phyloP scores from a whole-genome alignment of 2,329 filamentous ascomycete species.

The Laburnicola sp. region DNA sequence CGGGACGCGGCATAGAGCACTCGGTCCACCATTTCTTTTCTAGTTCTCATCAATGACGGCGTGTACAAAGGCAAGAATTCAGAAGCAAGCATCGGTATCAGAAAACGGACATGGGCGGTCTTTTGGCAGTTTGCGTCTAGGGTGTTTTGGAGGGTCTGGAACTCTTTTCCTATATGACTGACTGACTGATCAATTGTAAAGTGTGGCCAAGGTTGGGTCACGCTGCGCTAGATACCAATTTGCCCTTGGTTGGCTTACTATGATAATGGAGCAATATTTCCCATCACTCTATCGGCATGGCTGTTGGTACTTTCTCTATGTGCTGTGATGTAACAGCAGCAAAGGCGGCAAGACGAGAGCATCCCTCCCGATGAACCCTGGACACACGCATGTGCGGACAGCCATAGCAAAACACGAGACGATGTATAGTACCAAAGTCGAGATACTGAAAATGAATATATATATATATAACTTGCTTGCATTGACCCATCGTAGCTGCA shows the following conservation, averaged over 20 bases:
- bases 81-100: not conserved
- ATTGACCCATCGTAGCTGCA: too few relatives aligned
- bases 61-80: conserved; percentile 7
- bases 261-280: not conserved
- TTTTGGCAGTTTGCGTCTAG: not conserved
- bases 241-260: not conserved
- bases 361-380: too few relatives aligned
- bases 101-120: not conserved
- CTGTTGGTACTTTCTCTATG: too few relatives aligned
- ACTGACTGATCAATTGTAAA: not conserved
- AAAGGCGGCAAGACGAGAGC: too few relatives aligned
- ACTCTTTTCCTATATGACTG: not conserved
- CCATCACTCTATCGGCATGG: too few relatives aligned
- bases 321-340: too few relatives aligned
- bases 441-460: too few relatives aligned
- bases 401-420: too few relatives aligned
- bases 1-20: conserved; percentile 14
- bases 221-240: conserved; percentile 3
- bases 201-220: not conserved
- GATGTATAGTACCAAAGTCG: too few relatives aligned
- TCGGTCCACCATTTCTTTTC: not conserved
- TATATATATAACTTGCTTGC: too few relatives aligned
- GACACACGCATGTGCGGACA: too few relatives aligned
- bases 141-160: not conserved
- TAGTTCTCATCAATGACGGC: not conserved